phyloP scores from a whole-genome alignment of 345 rosid genomes.

The Eucalyptus melliodora region DNA sequence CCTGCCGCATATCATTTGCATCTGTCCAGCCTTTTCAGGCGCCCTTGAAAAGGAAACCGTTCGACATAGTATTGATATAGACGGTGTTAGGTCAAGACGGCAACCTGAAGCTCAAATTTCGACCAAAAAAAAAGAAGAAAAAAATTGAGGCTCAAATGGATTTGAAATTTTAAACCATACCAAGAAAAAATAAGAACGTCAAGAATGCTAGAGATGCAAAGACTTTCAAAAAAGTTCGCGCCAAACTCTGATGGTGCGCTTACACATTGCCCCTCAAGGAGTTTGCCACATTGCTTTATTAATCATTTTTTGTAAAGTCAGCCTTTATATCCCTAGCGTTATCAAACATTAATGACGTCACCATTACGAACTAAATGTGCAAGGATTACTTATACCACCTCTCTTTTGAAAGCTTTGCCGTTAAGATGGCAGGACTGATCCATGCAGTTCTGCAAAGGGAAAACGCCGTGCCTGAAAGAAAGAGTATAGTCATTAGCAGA shows the following conservation, averaged over 20 bases:
- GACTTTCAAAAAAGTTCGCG: not conserved
- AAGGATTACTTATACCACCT: constrained; percentile 31
- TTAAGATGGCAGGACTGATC: constrained; percentile 86
- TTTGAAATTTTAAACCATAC: not conserved
- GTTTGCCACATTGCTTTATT: not conserved
- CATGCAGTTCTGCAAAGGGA: constrained; percentile 85
- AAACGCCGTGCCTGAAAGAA: constrained; percentile 60
- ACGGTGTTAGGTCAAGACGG: not conserved
- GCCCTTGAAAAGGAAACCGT: not conserved
- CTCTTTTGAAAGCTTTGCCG: constrained; percentile 91
- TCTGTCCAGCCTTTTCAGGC: not conserved
- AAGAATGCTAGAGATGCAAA: not conserved
- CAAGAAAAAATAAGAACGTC: not conserved
- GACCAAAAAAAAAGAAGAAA: too few relatives aligned
- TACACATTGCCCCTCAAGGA: not conserved
- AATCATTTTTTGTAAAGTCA: not conserved
- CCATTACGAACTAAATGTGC: not conserved
- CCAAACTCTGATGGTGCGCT: not conserved
- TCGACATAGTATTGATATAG: not conserved
- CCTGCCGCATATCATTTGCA: not conserved
- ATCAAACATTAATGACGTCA: not conserved
- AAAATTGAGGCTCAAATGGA: not conserved
- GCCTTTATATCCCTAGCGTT: not conserved
- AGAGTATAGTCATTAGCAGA: not conserved
- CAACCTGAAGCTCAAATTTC: not conserved